A percentile compares a stretch with the other conserved stretches of the same genome.
Conservation (phyloP, 306 rosid genomes). For the Datisca glomerata region DNA sequence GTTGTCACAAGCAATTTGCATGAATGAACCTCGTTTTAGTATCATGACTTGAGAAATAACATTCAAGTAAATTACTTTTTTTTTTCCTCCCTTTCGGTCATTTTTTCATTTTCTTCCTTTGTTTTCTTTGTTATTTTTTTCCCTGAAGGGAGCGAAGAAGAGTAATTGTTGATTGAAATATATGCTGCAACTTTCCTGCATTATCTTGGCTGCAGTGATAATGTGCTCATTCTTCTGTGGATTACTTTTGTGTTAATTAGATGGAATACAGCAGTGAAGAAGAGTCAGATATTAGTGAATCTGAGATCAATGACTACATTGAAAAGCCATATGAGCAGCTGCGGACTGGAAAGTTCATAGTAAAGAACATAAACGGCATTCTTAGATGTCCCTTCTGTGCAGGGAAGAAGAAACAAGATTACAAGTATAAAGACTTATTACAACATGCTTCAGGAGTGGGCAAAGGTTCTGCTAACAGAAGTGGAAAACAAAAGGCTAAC, state of each 20-base stretch:
- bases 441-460: constrained; percentile 94
- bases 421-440: constrained; percentile 66
- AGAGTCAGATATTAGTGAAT: constrained; percentile 83
- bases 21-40: too few relatives aligned
- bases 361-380: constrained; percentile 50
- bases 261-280: constrained; percentile 76
- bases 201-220: too few relatives aligned
- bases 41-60: too few relatives aligned
- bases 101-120: too few relatives aligned
- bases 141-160: too few relatives aligned
- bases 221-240: too few relatives aligned
- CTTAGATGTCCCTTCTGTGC: constrained; percentile 91
- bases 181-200: too few relatives aligned
- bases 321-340: constrained; percentile 72
- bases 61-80: too few relatives aligned
- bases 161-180: too few relatives aligned
- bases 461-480: constrained; percentile 90
- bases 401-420: constrained; percentile 93
- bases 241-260: background rate
- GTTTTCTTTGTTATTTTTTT: too few relatives aligned
- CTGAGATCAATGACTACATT: constrained; percentile 60
- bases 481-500: constrained; percentile 63
- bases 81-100: too few relatives aligned
- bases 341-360: constrained; percentile 45
- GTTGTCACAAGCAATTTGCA: too few relatives aligned